phyloP scores from a whole-genome alignment of 306 rosid species.

The Acacia confusa region DNA sequence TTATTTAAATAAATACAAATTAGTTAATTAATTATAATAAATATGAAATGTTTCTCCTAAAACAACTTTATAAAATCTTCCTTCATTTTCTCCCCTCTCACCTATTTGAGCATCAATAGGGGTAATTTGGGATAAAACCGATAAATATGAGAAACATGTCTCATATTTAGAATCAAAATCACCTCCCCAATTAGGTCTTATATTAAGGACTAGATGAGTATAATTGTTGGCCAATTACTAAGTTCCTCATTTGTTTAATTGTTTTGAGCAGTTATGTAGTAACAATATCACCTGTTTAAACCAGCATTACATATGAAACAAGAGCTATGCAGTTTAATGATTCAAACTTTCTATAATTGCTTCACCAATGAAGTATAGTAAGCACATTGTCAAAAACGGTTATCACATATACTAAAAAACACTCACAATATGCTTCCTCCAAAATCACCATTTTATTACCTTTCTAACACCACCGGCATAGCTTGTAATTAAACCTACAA shows the following conservation, averaged over 20 bases:
- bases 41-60: no score
- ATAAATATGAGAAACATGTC: no score
- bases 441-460: conserved; percentile 46
- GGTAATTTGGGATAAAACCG: no score
- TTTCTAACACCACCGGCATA: conserved; percentile 95
- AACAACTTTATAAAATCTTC: no score
- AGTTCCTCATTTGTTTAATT: conserved; percentile 3
- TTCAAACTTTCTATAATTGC: conserved; percentile 4
- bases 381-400: neutral
- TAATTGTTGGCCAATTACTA: neutral
- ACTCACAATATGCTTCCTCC: neutral
- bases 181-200: no score
- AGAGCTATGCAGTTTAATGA: neutral
- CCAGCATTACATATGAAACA: neutral
- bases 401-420: neutral
- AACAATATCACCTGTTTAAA: neutral
- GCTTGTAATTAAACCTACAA: conserved; percentile 88
- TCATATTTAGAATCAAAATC: no score
- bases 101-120: no score
- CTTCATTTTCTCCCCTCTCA: no score
- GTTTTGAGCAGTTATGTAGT: neutral
- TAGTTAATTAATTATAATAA: no score
- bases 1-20: no score
- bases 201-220: no score
- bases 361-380: conserved; percentile 3